A percentile compares a stretch with the other conserved stretches of the same genome.
phyloP scores from a whole-genome alignment of 139 green algal species.

The Tetradesmus lagerheimii region DNA sequence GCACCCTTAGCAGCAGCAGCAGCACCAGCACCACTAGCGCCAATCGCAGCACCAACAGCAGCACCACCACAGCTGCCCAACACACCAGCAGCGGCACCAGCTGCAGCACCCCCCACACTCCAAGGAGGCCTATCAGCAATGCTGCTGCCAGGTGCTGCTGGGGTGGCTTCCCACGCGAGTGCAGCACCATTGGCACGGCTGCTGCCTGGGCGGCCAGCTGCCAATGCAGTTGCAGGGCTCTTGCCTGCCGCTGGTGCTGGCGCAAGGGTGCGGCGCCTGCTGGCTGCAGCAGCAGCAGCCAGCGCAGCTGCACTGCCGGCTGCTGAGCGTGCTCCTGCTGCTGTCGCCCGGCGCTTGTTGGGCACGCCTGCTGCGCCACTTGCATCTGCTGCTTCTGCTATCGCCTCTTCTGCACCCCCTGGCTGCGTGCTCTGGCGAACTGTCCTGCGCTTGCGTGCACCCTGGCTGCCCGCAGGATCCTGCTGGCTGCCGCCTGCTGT shows the following conservation, averaged over 20 bases:
- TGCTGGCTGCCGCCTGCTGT: not conserved
- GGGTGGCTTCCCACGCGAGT: slow-evolving; percentile 7
- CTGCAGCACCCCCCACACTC: slow-evolving; percentile 15
- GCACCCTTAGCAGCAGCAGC: not conserved
- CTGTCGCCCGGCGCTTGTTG: not conserved
- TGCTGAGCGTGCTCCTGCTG: not conserved
- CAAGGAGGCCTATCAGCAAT: slow-evolving; percentile 18
- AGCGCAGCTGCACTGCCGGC: not conserved
- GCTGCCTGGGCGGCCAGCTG: not conserved
- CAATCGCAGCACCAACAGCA: slow-evolving; percentile 9
- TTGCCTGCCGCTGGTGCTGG: not conserved
- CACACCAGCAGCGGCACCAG: not conserved
- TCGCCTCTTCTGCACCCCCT: slow-evolving; percentile 6
- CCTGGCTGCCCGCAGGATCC: not conserved
- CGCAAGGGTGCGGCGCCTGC: not conserved
- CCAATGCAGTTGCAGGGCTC: not conserved
- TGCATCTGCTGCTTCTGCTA: not conserved
- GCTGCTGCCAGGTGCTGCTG: not conserved
- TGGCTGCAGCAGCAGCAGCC: not conserved
- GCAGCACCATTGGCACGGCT: not conserved
- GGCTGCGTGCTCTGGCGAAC: not conserved
- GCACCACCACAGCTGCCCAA: not conserved
- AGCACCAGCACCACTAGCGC: not conserved
- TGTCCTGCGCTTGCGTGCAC: slow-evolving; percentile 19
- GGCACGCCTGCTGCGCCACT: not conserved